These are phyloP conservation scores for Ramalina intermedia DNA, from an alignment of 495 filamentous ascomycete species.

Conservation along the genomic window DNA sequence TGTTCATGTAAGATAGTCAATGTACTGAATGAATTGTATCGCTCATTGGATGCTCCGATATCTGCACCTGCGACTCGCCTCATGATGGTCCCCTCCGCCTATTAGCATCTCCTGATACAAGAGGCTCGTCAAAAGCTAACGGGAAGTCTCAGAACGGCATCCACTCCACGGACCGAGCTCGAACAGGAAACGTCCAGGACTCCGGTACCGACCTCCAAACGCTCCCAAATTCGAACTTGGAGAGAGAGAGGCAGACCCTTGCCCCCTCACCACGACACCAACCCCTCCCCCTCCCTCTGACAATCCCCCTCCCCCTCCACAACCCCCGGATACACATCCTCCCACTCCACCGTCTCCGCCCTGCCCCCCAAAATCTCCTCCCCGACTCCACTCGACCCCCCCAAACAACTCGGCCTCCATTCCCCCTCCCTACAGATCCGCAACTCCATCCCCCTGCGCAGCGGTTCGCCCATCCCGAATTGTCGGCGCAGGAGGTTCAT, in stretches of 20 bases:
- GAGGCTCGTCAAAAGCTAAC: too few species aligned
- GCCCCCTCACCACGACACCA: conserved; percentile 63
- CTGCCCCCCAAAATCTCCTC: conserved; percentile 73
- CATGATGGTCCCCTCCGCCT: too few species aligned
- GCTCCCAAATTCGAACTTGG: too few species aligned
- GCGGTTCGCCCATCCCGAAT: conserved; percentile 86
- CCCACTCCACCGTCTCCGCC: conserved; percentile 66
- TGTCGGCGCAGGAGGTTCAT: conserved; percentile 74
- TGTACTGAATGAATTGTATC: neutral
- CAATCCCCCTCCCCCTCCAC: conserved; percentile 29
- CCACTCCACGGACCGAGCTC: too few species aligned
- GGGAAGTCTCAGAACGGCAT: too few species aligned
- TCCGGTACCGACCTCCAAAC: too few species aligned
- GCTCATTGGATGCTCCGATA: neutral
- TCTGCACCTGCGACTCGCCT: too few species aligned
- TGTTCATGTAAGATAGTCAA: too few species aligned
- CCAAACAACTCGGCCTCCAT: conserved; percentile 33
- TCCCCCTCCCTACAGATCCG: conserved; percentile 56
- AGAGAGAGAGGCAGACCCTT: too few species aligned
- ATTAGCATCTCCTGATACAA: too few species aligned
- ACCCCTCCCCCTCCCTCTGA: conserved; percentile 88
- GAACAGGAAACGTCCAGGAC: too few species aligned
- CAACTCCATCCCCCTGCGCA: conserved; percentile 89
- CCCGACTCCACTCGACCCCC: conserved; percentile 39
- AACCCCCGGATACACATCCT: conserved; percentile 63